Conservation (phyloP, 805 yeast species). For the Saturnispora zaruensis region DNA sequence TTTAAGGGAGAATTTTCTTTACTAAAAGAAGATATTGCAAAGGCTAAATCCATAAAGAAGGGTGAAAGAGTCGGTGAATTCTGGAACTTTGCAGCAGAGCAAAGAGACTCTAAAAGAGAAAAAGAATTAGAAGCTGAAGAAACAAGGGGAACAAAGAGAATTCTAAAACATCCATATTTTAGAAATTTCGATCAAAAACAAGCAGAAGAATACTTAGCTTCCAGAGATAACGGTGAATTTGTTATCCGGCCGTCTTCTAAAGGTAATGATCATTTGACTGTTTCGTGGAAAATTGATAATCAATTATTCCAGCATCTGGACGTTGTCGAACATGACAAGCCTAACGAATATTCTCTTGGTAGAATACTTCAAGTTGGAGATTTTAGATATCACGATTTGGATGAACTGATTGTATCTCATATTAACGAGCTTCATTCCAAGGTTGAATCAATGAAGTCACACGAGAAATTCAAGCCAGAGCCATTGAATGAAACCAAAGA, state of each 20-base stretch:
- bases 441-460: conserved; percentile 73
- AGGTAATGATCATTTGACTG: conserved; percentile 80
- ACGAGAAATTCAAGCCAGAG: conserved; percentile 85
- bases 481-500: conserved; percentile 70
- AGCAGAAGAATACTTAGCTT: conserved; percentile 90
- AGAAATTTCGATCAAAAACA: conserved; percentile 73
- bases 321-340: conserved; percentile 65
- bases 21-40: conserved; percentile 53
- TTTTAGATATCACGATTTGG: conserved; percentile 73
- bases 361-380: conserved; percentile 53
- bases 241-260: conserved; percentile 91
- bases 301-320: conserved; percentile 87
- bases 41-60: conserved; percentile 38
- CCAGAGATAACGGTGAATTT: conserved; percentile 81
- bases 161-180: conserved; percentile 87
- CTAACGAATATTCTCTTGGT: conserved; percentile 55
- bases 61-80: conserved; percentile 45
- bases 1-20: conserved; percentile 70
- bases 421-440: conserved; percentile 75
- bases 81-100: conserved; percentile 78
- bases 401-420: conserved; percentile 84
- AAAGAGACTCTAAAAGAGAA: conserved; percentile 52
- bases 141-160: conserved; percentile 61
- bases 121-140: conserved; percentile 53
- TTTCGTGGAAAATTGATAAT: conserved; percentile 94